These are phyloP conservation scores for Herpetomonas samuelpessoai DNA, from an alignment of 208 protist species.

Conservation along the genomic window DNA sequence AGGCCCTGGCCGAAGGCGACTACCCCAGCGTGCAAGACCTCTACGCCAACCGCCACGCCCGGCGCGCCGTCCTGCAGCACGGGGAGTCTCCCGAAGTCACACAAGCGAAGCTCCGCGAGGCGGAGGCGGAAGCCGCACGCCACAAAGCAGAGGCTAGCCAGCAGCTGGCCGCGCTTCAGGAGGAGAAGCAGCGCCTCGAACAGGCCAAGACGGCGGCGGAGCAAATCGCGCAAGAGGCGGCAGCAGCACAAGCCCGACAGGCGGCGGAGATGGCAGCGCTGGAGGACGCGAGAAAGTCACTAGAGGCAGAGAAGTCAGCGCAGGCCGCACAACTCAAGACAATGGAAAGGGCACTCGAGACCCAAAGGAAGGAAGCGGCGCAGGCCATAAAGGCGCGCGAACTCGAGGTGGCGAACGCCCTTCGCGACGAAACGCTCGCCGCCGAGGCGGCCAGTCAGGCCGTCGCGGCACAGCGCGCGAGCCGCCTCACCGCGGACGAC, in stretches of 20 bases:
- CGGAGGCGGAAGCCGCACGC: neutral
- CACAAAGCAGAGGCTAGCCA: neutral
- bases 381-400: neutral
- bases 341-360: neutral
- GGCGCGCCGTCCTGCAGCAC: neutral
- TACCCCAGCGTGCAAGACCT: neutral
- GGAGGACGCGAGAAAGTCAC: neutral
- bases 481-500: neutral
- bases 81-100: neutral
- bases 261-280: constrained; percentile 7
- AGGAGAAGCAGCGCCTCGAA: neutral
- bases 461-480: neutral
- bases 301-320: neutral
- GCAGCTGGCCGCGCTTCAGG: neutral
- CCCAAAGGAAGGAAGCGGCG: constrained; percentile 6
- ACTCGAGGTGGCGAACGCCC: neutral
- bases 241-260: constrained; percentile 5
- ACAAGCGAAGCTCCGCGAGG: neutral
- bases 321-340: neutral
- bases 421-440: constrained; percentile 8
- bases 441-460: neutral
- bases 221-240: neutral
- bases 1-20: neutral
- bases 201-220: constrained; percentile 6
- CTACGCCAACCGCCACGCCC: neutral